Evolutionary conservation across 345 rosid species (phyloP).

Genomic region (Ceriops decandra): DNA sequence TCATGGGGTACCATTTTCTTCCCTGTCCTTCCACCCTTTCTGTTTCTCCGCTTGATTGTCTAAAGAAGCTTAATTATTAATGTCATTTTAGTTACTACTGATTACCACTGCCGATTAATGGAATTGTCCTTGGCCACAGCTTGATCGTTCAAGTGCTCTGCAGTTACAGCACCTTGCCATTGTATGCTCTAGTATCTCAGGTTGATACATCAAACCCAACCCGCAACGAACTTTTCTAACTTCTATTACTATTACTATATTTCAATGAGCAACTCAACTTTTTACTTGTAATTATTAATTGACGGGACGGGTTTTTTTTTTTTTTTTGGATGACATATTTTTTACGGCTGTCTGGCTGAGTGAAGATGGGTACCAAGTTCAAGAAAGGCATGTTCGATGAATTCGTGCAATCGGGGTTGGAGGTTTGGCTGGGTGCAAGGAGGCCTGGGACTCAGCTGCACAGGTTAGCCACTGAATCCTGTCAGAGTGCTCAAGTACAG

Average conservation of each 20-base stretch:
- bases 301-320: not conserved
- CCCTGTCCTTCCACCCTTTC: not conserved
- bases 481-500: conserved; percentile 8
- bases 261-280: no score
- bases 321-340: not conserved
- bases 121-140: conserved; percentile 30
- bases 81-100: no score
- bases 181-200: conserved; percentile 72
- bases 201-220: conserved; percentile 22
- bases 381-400: conserved; percentile 47
- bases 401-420: conserved; percentile 17
- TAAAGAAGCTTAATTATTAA: not conserved
- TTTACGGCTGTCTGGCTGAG: no score
- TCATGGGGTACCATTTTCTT: conserved; percentile 54
- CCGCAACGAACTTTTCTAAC: not conserved
- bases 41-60: not conserved
- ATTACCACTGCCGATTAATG: not conserved
- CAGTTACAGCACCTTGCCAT: conserved; percentile 80
- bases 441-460: conserved; percentile 2
- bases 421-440: conserved; percentile 25
- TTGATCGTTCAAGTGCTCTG: conserved; percentile 80
- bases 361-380: conserved; percentile 69
- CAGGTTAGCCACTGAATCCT: conserved; percentile 9
- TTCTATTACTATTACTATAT: no score
- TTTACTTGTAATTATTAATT: no score